phyloP scores from a whole-genome alignment of 495 filamentous ascomycete genomes.

The Antarctomyces pellizariae region DNA sequence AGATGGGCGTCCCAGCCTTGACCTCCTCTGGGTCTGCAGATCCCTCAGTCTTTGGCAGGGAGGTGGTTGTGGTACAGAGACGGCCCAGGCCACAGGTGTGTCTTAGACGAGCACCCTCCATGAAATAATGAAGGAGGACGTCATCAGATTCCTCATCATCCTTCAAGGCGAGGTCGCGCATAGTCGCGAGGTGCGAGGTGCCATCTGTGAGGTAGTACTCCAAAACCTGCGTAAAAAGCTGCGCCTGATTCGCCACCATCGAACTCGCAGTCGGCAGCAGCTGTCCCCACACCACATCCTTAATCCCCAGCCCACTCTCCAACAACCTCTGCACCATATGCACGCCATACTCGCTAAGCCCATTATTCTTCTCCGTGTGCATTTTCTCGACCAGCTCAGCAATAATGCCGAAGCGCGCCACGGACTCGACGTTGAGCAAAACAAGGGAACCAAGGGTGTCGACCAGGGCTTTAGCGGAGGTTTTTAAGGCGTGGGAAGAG shows the following conservation, averaged over 20 bases:
- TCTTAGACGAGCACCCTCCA: slow-evolving; percentile 41
- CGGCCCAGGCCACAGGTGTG: slow-evolving; percentile 35
- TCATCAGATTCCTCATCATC: slow-evolving; percentile 25
- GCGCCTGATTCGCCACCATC: slow-evolving; percentile 42
- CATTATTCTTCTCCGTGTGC: slow-evolving; percentile 20
- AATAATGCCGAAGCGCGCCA: slow-evolving; percentile 30
- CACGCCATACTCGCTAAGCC: slow-evolving; percentile 41
- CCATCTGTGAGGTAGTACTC: slow-evolving; percentile 53
- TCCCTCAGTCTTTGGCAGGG: no score
- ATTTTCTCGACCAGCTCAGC: slow-evolving; percentile 22
- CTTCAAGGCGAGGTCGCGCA: slow-evolving; percentile 29
- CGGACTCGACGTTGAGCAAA: slow-evolving; percentile 38
- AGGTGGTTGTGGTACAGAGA: no score
- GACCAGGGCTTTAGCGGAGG: slow-evolving; percentile 35
- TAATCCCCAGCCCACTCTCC: slow-evolving; percentile 35
- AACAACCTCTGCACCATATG: slow-evolving; percentile 45
- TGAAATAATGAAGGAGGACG: slow-evolving; percentile 24
- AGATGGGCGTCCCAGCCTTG: no score
- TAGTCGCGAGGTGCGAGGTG: slow-evolving; percentile 28
- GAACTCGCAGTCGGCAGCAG: slow-evolving; percentile 25
- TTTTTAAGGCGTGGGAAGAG: slow-evolving; percentile 30
- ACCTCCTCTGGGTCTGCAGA: no score
- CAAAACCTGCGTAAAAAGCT: slow-evolving; percentile 52
- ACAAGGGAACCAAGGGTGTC: slow-evolving; percentile 37
- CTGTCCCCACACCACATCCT: slow-evolving; percentile 53